Base-by-base conservation (phyloP, 2,329 filamentous ascomycete species). In the Neophaeococcomyces mojaviensis region DNA sequence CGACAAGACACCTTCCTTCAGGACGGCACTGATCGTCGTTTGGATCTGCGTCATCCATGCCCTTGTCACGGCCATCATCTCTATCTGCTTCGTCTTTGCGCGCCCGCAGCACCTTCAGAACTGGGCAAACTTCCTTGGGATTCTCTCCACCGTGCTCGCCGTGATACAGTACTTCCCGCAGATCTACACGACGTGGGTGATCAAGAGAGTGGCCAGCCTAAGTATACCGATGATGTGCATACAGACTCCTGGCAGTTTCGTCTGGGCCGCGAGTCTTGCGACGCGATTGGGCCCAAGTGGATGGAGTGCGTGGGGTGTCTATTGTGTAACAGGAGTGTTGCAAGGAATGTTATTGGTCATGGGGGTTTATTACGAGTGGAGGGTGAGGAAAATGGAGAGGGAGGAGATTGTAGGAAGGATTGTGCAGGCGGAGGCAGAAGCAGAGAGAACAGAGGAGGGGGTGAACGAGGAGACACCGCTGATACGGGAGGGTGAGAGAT, bases 171-270 rank as follows among this genome's bases (percentile, higher is more conserved):
- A 97, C 65, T 71, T 98, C 13, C 92, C 92, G 0, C 92, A 98
- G 67, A 94, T 98, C 53, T 88, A 82, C 69, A 96, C 86, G 43
- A 98, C 92, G 0, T 94, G 86, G 68, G 77, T 73, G 43, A 71
- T 96, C 48, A 85, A 90, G 61, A 83, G 89, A 58, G 84, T 94
- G 2, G 88, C 88, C 45, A 95, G 88, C 63, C 69, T 98, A 57
- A 95, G 88, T 59, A 92, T 98, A 47, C 84, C 88, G 3, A 97
- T 96, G 84, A 97, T 98, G 89, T 85, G 86, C 62, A 95, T 98
- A 28, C 92, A 98, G 65, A 96, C 90, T 0, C 92, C 92, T 0
- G 92, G 92, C 0, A 88, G 88, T 49, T 82, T 95, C 56, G 69
- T 98, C 5, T 97, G 94, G 68, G 88, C 90, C 0, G 82, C 77